A percentile compares a stretch with the other conserved stretches of the same genome.
Conservation (phyloP, 2,329 filamentous ascomycete species). For the Leptoxyphium fumago region DNA sequence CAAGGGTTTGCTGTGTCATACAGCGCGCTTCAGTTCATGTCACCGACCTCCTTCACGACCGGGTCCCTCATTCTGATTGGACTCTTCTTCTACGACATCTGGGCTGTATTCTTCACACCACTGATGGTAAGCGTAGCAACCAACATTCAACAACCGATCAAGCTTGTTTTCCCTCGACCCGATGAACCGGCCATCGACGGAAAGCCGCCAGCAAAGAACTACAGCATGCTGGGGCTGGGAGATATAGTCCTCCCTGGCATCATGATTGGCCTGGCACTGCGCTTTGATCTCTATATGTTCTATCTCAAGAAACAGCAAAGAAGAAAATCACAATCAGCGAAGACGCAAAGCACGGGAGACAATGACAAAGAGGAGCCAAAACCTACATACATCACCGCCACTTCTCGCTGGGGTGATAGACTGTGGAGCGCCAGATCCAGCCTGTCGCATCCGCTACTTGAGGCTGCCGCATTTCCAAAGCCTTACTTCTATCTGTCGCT, state of each 20-base stretch:
- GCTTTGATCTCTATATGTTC: slow-evolving; percentile 80
- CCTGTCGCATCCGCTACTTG: slow-evolving; percentile 10
- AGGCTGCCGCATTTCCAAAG: slow-evolving; percentile 50
- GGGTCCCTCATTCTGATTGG: slow-evolving; percentile 63
- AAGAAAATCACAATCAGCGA: slow-evolving; percentile 23
- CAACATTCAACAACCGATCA: slow-evolving; percentile 81
- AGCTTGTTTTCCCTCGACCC: slow-evolving; percentile 68
- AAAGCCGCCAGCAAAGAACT: slow-evolving; percentile 26
- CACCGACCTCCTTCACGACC: slow-evolving; percentile 74
- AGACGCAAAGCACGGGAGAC: slow-evolving; percentile 14
- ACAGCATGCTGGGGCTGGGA: slow-evolving; percentile 77
- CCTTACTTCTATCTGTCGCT: slow-evolving; percentile 72
- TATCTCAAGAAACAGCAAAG: slow-evolving; percentile 53
- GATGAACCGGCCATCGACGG: slow-evolving; percentile 16
- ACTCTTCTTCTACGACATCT: slow-evolving; percentile 88
- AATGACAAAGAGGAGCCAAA: slow-evolving; percentile 16
- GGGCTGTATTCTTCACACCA: slow-evolving; percentile 80
- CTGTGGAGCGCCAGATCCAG: slow-evolving; percentile 45
- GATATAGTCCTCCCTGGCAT: slow-evolving; percentile 89
- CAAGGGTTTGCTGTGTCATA: slow-evolving; percentile 83
- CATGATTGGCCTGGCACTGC: slow-evolving; percentile 70
- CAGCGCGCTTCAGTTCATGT: slow-evolving; percentile 65
- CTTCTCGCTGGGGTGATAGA: slow-evolving; percentile 66
- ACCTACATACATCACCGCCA: slow-evolving; percentile 32
- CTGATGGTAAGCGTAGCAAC: slow-evolving; percentile 82